Percentiles rank a stretch among this genome's conserved stretches.
phyloP scores from a whole-genome alignment of 352 stramenopile species.

The Phytopythium boreale region DNA sequence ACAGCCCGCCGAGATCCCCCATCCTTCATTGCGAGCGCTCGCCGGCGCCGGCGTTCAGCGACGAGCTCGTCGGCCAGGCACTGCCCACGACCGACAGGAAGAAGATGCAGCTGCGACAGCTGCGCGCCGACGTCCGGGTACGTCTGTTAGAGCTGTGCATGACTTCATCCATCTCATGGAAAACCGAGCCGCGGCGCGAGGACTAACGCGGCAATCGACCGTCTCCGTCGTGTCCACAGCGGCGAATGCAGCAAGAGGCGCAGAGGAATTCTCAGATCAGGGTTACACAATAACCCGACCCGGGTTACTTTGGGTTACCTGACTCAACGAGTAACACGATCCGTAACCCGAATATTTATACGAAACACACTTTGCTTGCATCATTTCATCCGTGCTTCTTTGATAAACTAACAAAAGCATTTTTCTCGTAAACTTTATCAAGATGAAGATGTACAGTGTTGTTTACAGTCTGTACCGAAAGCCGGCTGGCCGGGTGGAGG shows the following conservation, averaged over 20 bases:
- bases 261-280: neutral
- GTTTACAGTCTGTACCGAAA: neutral
- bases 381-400: neutral
- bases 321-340: neutral
- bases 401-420: neutral
- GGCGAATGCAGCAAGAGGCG: neutral
- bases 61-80: conserved; percentile 10
- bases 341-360: neutral
- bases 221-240: neutral
- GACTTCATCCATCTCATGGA: neutral
- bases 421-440: neutral
- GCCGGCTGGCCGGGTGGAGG: neutral
- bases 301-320: no score
- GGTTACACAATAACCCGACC: neutral
- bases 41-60: neutral
- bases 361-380: neutral
- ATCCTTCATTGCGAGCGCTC: neutral
- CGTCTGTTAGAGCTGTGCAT: conserved; percentile 5
- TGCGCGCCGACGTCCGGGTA: conserved; percentile 45
- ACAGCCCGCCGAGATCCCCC: conserved; percentile 6
- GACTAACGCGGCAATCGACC: neutral
- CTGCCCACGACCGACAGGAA: conserved; percentile 37
- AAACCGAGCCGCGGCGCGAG: neutral
- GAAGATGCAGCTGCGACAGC: conserved; percentile 42
- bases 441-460: neutral